Conservation (phyloP, 768 basidiomycete genomes). For the Serendipita sp. region DNA sequence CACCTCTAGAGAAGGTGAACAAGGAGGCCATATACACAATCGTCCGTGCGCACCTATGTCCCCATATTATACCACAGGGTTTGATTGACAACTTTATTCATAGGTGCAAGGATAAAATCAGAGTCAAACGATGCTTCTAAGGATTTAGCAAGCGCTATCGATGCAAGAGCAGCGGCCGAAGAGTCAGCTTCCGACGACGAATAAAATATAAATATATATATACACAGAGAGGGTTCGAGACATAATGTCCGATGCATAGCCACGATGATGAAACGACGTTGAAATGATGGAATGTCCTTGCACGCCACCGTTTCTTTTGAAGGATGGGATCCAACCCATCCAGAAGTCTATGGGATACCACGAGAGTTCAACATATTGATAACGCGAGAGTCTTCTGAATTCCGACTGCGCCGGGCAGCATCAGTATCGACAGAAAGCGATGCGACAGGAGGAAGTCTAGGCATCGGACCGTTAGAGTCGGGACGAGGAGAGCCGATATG, state of each 20-base stretch:
- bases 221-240: background rate
- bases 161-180: slow-evolving; percentile 26
- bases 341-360: slow-evolving; percentile 1
- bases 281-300: background rate
- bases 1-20: slow-evolving; percentile 79
- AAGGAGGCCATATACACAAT: slow-evolving; percentile 85
- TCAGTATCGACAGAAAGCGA: background rate
- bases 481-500: background rate
- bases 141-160: slow-evolving; percentile 72
- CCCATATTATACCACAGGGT: background rate
- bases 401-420: background rate
- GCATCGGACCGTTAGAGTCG: background rate
- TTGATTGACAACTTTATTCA: background rate
- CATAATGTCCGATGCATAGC: background rate
- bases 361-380: slow-evolving; percentile 3
- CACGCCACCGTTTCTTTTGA: background rate
- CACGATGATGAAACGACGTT: background rate
- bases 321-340: background rate
- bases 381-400: slow-evolving; percentile 3
- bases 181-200: slow-evolving; percentile 1
- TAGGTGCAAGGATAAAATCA: slow-evolving; percentile 49
- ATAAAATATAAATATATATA: background rate
- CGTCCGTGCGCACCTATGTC: slow-evolving; percentile 49
- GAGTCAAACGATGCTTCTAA: slow-evolving; percentile 21
- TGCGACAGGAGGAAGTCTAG: background rate